Base-by-base conservation (phyloP, 176 grass and related monocot species). In the Secale cereale region DNA sequence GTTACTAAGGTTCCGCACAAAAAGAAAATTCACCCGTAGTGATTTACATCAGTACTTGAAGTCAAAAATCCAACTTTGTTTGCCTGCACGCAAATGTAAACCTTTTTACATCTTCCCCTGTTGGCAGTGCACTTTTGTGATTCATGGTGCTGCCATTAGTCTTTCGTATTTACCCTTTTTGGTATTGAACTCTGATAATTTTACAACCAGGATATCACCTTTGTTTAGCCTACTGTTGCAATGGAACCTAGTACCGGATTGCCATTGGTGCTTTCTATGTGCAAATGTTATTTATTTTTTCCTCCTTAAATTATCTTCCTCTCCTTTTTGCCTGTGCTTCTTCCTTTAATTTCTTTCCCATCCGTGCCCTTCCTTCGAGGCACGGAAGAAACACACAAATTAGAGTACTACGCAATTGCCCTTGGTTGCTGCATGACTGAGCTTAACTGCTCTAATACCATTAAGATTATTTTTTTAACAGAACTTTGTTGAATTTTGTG, bases 171-270 rank as follows among this genome's bases (percentile, higher is more conserved):
- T 17, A 56, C 57, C 69, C 23, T 59, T 16, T 32, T 26, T 50
- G 31, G 86, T 63, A 65, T 79, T 72, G 37, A 17, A 52, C 46
- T 16, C 65, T 73, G 81, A n/a, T 31, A 39, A 29, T 83, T 88
- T 37, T 64, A 71, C 74, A 72, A 83, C 75, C 37, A 61, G 70
- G 36, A 50, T 83, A 52, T 61, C 39, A 7, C 64, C 52, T 62
- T 85, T 56, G 50, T 50, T 57, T 57, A 17, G 46, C 46, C 14
- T 17, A 17, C 46, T 50, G 46, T 17, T 63, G 60, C 27, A 63
- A 63, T 63, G 5, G 12, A 26, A 63, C 10, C 60, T 45, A 1
- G 39, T 14, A 26, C 60, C 25, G 14, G 60, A 63, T 63, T 63
- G 10, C 10, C 5, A 0, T 63, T 63, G 60, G 25, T 28, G 12